phyloP scores from a whole-genome alignment of 352 stramenopile genomes.

The Lagenidium sp. region DNA sequence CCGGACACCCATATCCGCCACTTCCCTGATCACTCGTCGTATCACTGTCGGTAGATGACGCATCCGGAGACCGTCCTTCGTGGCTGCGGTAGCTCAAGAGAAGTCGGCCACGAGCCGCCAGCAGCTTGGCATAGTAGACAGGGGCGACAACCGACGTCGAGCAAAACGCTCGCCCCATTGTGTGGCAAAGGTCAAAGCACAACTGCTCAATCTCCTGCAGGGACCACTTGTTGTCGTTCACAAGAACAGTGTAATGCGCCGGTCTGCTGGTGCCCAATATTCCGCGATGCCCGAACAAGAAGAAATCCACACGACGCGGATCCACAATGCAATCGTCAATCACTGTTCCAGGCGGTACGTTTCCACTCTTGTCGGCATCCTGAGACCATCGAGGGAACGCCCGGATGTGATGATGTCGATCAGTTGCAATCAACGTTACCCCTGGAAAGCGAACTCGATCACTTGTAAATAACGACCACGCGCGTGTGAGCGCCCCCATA shows the following conservation, averaged over 20 bases:
- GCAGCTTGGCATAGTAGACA: slow-evolving; percentile 2
- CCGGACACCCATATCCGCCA: slow-evolving; percentile 1
- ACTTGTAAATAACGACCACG: no score
- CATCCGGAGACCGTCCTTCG: neutral
- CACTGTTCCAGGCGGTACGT: no score
- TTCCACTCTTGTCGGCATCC: no score
- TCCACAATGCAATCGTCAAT: no score
- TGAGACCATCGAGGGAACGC: no score
- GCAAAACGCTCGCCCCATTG: neutral
- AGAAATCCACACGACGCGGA: no score
- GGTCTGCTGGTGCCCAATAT: slow-evolving; percentile 1
- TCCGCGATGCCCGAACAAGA: neutral
- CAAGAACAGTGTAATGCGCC: slow-evolving; percentile 2
- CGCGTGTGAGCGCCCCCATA: no score
- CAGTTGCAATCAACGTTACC: no score
- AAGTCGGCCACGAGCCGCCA: neutral
- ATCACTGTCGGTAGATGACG: slow-evolving; percentile 9
- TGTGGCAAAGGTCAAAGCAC: slow-evolving; percentile 5
- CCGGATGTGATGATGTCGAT: no score
- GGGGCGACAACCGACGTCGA: slow-evolving; percentile 2
- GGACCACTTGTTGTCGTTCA: neutral
- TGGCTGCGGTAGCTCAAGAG: neutral
- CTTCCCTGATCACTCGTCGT: slow-evolving; percentile 1
- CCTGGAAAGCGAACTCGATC: no score
- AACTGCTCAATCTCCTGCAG: slow-evolving; percentile 2